Conservation (phyloP, 768 basidiomycete species). For the Phlebiopsis gigantea region DNA sequence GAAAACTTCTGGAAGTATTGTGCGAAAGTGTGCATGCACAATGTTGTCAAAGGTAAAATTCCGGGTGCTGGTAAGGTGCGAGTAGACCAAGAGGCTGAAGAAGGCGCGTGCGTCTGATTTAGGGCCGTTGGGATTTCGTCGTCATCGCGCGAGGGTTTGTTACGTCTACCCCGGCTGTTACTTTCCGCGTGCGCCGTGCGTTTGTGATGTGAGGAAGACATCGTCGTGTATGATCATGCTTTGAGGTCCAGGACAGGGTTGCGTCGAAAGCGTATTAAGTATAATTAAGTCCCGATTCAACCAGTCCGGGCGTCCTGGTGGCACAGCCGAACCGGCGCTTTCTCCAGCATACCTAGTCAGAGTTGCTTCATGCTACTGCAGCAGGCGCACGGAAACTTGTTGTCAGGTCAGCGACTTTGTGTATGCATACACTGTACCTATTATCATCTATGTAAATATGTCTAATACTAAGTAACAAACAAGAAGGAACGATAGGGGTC, state of each 20-base stretch:
- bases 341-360: too few species aligned
- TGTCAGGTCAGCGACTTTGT: too few species aligned
- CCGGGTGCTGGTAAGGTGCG: slow-evolving; percentile 30
- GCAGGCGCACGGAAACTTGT: too few species aligned
- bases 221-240: too few species aligned
- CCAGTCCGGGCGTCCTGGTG: background rate
- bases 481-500: slow-evolving; percentile 27
- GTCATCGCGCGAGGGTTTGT: slow-evolving; percentile 21
- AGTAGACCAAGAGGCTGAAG: slow-evolving; percentile 47
- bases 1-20: slow-evolving; percentile 37
- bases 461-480: background rate
- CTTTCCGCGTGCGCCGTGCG: background rate
- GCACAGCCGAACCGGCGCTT: too few species aligned
- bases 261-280: too few species aligned
- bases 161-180: slow-evolving; percentile 22
- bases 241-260: too few species aligned
- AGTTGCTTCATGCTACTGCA: too few species aligned
- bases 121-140: slow-evolving; percentile 36
- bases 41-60: slow-evolving; percentile 40
- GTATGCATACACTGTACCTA: too few species aligned
- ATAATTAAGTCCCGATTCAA: background rate
- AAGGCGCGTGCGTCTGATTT: slow-evolving; percentile 33
- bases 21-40: slow-evolving; percentile 52
- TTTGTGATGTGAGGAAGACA: background rate
- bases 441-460: background rate